Conservation (phyloP, 345 rosid genomes). For the Dipteronia sinensis region DNA sequence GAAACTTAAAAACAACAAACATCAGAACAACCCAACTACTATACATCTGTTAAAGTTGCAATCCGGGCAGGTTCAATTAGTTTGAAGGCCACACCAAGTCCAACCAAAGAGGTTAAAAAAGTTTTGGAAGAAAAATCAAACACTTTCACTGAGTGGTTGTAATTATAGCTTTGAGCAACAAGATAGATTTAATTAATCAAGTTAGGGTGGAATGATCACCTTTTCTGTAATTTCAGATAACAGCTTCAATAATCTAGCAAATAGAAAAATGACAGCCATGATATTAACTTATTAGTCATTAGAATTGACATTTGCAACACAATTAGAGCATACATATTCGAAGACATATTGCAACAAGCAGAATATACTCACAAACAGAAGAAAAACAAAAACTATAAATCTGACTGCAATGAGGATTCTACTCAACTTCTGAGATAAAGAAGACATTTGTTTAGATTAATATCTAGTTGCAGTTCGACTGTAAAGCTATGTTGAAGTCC, state of each 20-base stretch:
- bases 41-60: too few relatives aligned
- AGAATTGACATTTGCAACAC: not conserved
- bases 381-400: not conserved
- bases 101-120: not conserved
- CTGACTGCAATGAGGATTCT: not conserved
- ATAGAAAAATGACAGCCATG: not conserved
- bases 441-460: not conserved
- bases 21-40: too few relatives aligned
- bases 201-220: not conserved
- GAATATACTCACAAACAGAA: not conserved
- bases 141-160: not conserved
- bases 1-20: too few relatives aligned
- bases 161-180: not conserved
- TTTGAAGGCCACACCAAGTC: too few relatives aligned
- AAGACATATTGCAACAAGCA: not conserved
- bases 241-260: not conserved
- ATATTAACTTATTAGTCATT: not conserved
- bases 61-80: too few relatives aligned
- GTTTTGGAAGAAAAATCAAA: not conserved
- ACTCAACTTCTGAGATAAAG: not conserved
- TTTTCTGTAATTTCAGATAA: not conserved
- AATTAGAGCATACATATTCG: not conserved
- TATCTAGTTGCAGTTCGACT: not conserved
- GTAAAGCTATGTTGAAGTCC: not conserved
- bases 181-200: not conserved